A percentile compares a stretch with the other conserved stretches of the same genome.
These are phyloP conservation scores for Phytophthora kernoviae DNA, from an alignment of 352 stramenopile genomes.

Conservation along the genomic window DNA sequence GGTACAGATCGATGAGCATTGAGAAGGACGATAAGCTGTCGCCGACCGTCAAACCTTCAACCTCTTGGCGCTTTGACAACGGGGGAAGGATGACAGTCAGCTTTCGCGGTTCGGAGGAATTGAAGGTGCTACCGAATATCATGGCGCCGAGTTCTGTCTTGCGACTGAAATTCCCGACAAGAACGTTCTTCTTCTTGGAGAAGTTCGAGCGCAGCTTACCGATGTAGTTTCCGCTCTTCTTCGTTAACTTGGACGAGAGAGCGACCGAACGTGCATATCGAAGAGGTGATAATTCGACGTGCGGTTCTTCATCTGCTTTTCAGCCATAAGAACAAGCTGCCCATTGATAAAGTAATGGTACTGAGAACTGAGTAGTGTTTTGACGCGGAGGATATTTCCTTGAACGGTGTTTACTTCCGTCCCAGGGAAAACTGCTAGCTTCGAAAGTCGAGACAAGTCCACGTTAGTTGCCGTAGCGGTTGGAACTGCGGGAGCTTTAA, in stretches of 20 bases:
- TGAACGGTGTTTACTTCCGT: slow-evolving; percentile 58
- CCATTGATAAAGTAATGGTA: slow-evolving; percentile 74
- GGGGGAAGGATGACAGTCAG: slow-evolving; percentile 56
- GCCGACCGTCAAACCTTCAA: slow-evolving; percentile 54
- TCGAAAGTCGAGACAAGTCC: slow-evolving; percentile 72
- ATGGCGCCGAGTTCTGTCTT: slow-evolving; percentile 81
- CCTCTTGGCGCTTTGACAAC: slow-evolving; percentile 51
- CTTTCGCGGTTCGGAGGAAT: slow-evolving; percentile 49
- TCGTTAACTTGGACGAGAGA: slow-evolving; percentile 56
- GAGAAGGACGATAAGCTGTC: slow-evolving; percentile 53
- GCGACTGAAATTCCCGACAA: slow-evolving; percentile 68
- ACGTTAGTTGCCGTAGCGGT: slow-evolving; percentile 20
- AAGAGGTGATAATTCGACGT: slow-evolving; percentile 90
- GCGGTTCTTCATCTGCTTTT: slow-evolving; percentile 74
- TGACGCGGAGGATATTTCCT: slow-evolving; percentile 49
- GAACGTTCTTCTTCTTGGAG: slow-evolving; percentile 73
- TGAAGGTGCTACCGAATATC: slow-evolving; percentile 60
- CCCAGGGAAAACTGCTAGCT: slow-evolving; percentile 70
- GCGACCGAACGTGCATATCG: slow-evolving; percentile 73
- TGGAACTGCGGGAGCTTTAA: slow-evolving; percentile 11
- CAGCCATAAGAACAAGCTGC: slow-evolving; percentile 61
- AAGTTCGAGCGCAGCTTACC: slow-evolving; percentile 86
- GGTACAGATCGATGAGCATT: slow-evolving; percentile 58
- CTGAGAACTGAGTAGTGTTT: slow-evolving; percentile 61
- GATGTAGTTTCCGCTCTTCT: slow-evolving; percentile 91